Evolutionary conservation across 2,329 filamentous ascomycete genomes (phyloP).

Genomic region (Septoria linicola): DNA sequence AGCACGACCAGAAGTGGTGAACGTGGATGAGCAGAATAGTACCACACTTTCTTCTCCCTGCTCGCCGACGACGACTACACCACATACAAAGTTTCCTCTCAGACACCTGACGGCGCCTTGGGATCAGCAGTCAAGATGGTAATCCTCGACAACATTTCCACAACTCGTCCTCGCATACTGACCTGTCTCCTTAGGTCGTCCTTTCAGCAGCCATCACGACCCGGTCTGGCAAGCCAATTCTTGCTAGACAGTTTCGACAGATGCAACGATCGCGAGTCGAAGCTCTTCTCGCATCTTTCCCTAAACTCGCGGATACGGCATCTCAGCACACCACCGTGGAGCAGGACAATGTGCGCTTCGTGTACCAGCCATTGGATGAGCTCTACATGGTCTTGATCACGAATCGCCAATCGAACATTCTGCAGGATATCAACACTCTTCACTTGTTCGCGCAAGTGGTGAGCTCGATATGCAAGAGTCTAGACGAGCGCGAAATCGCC

Average conservation of each 20-base stretch:
- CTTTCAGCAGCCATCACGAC: conserved; percentile 99
- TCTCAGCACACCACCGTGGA: conserved; percentile 98
- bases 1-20: not conserved
- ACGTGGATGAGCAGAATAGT: not conserved
- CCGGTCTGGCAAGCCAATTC: conserved; percentile 93
- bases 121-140: not conserved
- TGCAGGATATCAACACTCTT: conserved; percentile 97
- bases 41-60: too few relatives aligned
- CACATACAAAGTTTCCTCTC: not conserved
- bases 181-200: conserved; percentile 67
- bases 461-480: conserved; percentile 88
- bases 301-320: conserved; percentile 91
- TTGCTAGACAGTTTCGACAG: conserved; percentile 96
- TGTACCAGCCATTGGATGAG: conserved; percentile 98
- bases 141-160: not conserved
- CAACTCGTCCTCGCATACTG: conserved; percentile 7
- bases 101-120: too few relatives aligned
- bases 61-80: not conserved
- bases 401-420: conserved; percentile 98
- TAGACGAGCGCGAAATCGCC: conserved; percentile 93
- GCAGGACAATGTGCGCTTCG: conserved; percentile 98
- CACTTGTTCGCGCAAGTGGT: conserved; percentile 98
- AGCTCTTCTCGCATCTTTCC: conserved; percentile 92
- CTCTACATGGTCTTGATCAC: conserved; percentile 99
- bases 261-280: conserved; percentile 97